Evolutionary conservation across 345 rosid species (phyloP).

Genomic region (Salix dunnii): DNA sequence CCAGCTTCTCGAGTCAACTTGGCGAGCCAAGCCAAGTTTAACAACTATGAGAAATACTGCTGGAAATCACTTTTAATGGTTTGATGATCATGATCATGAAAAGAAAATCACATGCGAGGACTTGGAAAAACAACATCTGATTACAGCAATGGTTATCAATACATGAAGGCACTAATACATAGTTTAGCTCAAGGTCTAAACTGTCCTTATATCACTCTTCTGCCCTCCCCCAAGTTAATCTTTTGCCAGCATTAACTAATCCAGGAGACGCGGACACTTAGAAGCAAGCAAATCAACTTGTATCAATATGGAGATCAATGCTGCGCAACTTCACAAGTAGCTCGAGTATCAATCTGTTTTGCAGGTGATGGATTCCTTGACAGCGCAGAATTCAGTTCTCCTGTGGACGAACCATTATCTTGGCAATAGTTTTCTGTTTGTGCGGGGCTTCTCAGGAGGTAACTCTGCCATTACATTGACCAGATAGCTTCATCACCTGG

Average conservation of each 20-base stretch:
- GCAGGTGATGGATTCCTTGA: neutral
- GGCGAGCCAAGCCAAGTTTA: too few relatives aligned
- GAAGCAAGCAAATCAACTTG: neutral
- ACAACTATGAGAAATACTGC: neutral
- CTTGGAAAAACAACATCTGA: neutral
- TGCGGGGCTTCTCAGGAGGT: neutral
- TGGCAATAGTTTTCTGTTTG: neutral
- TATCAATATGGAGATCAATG: neutral
- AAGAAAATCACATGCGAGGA: neutral
- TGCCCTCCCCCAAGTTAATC: neutral
- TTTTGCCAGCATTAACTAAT: neutral
- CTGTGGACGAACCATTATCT: neutral
- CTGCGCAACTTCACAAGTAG: neutral
- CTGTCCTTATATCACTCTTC: neutral
- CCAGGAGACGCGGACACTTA: neutral
- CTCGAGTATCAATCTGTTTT: neutral
- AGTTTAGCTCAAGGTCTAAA: too few relatives aligned
- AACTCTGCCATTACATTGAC: neutral
- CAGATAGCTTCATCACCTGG: neutral
- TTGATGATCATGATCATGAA: neutral
- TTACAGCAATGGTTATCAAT: too few relatives aligned
- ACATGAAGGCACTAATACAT: too few relatives aligned
- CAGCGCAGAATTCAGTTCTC: neutral
- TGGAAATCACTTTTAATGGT: neutral
- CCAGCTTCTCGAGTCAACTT: too few relatives aligned